Base-by-base conservation (phyloP, 768 basidiomycete genomes). In the Auriculariales sp. region DNA sequence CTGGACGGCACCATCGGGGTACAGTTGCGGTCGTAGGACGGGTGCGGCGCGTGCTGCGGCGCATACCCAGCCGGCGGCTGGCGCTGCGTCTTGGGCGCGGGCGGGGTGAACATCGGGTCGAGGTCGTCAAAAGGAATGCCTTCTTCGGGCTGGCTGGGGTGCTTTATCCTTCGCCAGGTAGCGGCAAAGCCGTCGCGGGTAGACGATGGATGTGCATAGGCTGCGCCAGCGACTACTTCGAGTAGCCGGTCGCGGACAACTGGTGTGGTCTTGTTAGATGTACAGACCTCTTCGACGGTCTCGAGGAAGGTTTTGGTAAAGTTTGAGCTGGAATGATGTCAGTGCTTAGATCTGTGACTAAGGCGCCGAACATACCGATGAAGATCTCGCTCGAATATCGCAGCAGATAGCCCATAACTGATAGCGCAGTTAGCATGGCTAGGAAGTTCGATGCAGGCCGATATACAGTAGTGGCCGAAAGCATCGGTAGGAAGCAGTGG, bases 361-460 rank as follows among this genome's bases (percentile, higher is more conserved):
- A n/a, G n/a, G n/a, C n/a, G n/a, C n/a, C n/a, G n/a, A n/a, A n/a
- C n/a, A n/a, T n/a, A 68, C 66, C 35, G 30, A 87, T 74, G 58
- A 92, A 90, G 12, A 75, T 59, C 9, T 81, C 77, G 0, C 79
- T 75, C 3, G 81, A 80, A 59, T 93, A 92, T 27, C 79, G 78
- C 31, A 93, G 73, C 81, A 93, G 56, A 93, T 81, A 2, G 89
- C 82, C 91, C 90, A 93, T 5, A 95, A 60, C 84, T 88, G 54
- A 22, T 49, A 19, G 10, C 46, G 6, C n/a, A n/a, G n/a, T n/a
- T n/a, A 27, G 31, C 4, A 48, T 15, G 34, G 28, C 6, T 2
- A 28, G 25, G 7, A 3, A 15, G 17, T 52, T 11, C 30, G 4
- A 27, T 27, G 32, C 29, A 17, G 22, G 47, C n/a, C n/a, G n/a